Evolutionary conservation across 2,329 filamentous ascomycete species (phyloP), one percentile per base, ranked within the genome.

Genomic region (Xylaria sp.): DNA sequence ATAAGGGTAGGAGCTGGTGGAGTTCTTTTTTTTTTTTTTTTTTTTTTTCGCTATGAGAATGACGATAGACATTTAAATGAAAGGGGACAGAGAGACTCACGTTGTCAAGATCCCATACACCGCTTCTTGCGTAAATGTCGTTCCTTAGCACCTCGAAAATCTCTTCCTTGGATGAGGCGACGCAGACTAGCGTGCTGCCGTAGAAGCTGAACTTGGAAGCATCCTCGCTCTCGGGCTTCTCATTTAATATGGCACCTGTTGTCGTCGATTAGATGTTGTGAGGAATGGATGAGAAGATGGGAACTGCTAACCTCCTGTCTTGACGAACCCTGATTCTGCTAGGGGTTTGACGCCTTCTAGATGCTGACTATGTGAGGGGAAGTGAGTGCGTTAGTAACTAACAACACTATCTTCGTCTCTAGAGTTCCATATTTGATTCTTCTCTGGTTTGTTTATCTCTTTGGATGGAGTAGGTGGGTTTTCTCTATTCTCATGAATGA

Each of bases 81-180:
- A 49, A 53, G 33, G 64, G 53, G 49, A 33, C 33, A 33, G 33
- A 33, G n/a, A 48, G 51, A 76, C 78, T 75, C 70, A 88, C 88
- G 74, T 92, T 92, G 42, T 90, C 87, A 67, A 92, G 77, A 83
- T 97, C 93, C 94, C 94, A 97, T 9, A 97, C 93, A 0, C 90
- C 92, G 51, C 80, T 84, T 68, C 81, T 85, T 10, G 85, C 83
- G 81, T 97, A 97, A 10, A 94, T 83, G 81, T 97, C 94, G 58
- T 87, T 85, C 79, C 87, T 87, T 56, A 97, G 78, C 60, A 86
- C 77, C 74, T 91, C 86, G 48, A 90, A 78, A 2, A 93, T 88
- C 78, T 93, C 91, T 71, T 94, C 91, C 74, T 86, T 88, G 9
- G 86, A 89, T 70, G 88, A 86, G 7, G 92, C 93, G 36, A 87